These are phyloP conservation scores for Epichloe gansuensis DNA, from an alignment of 2,329 filamentous ascomycete species.

Conservation along the genomic window DNA sequence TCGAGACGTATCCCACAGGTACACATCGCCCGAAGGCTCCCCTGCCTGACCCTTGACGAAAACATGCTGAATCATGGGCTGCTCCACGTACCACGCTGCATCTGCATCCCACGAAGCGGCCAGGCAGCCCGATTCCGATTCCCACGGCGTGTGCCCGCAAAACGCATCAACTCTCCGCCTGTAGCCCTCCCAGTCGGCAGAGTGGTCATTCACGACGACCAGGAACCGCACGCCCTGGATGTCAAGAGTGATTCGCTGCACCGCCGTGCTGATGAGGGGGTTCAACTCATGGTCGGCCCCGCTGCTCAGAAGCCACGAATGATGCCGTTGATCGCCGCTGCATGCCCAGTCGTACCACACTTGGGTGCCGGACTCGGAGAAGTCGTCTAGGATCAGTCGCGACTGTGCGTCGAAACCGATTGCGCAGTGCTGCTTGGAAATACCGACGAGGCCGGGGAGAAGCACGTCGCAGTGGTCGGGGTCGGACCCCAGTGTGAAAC, in stretches of 20 bases:
- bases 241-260: constrained; percentile 24
- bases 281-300: constrained; percentile 13
- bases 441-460: constrained; percentile 21
- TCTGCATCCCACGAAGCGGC: constrained; percentile 1
- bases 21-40: constrained; percentile 22
- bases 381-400: constrained; percentile 26
- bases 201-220: constrained; percentile 25
- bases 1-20: constrained; percentile 27
- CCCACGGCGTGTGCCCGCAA: constrained; percentile 16
- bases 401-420: constrained; percentile 26
- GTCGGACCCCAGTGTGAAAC: constrained; percentile 27
- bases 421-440: constrained; percentile 24
- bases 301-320: constrained; percentile 23
- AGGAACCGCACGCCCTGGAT: constrained; percentile 28
- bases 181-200: constrained; percentile 20
- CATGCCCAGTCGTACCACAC: constrained; percentile 30
- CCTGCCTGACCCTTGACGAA: constrained; percentile 23
- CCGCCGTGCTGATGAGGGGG: constrained; percentile 3
- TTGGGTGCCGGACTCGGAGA: constrained; percentile 24
- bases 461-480: constrained; percentile 23
- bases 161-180: constrained; percentile 22
- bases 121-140: constrained; percentile 12
- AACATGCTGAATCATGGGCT: constrained; percentile 19
- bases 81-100: neutral
- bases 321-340: constrained; percentile 22